Conservation (phyloP, 345 rosid species). For the Pistacia integerrima region DNA sequence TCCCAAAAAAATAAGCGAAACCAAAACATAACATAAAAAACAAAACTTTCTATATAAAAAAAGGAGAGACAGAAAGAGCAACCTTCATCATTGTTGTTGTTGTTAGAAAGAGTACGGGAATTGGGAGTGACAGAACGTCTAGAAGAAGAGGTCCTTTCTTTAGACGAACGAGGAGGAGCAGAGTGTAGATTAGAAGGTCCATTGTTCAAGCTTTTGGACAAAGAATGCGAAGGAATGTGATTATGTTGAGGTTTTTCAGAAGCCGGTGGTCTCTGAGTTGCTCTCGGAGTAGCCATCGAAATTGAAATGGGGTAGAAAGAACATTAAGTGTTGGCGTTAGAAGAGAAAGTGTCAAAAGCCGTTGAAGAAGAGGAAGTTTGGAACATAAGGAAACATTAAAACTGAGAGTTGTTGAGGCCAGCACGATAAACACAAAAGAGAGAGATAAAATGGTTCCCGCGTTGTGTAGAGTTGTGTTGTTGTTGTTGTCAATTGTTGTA, state of each 20-base stretch:
- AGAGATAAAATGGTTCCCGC: conserved; percentile 43
- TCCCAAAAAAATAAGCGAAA: background rate
- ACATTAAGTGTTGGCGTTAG: too few species aligned
- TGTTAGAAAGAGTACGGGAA: conserved; percentile 50
- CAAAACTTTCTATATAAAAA: background rate
- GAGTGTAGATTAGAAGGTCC: conserved; percentile 31
- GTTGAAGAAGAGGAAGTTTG: conserved; percentile 9
- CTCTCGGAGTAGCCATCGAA: conserved; percentile 23
- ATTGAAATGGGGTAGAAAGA: too few species aligned
- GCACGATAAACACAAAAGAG: conserved; percentile 35
- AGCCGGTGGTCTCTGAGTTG: conserved; percentile 40
- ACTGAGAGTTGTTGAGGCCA: conserved; percentile 33
- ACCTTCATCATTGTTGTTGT: conserved; percentile 58
- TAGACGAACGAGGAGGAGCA: conserved; percentile 32
- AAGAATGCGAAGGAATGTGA: conserved; percentile 38
- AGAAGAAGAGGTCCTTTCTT: conserved; percentile 42
- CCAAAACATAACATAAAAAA: background rate
- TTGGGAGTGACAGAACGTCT: conserved; percentile 75
- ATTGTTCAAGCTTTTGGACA: conserved; percentile 37
- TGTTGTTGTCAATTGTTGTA: background rate
- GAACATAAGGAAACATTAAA: conserved; percentile 19
- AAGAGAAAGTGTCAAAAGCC: background rate
- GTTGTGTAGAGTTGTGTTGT: conserved; percentile 9
- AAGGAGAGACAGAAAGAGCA: background rate
- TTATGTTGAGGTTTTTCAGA: conserved; percentile 16